Conservation (phyloP, 257 asterid genomes). For the Solanum microdontum region DNA sequence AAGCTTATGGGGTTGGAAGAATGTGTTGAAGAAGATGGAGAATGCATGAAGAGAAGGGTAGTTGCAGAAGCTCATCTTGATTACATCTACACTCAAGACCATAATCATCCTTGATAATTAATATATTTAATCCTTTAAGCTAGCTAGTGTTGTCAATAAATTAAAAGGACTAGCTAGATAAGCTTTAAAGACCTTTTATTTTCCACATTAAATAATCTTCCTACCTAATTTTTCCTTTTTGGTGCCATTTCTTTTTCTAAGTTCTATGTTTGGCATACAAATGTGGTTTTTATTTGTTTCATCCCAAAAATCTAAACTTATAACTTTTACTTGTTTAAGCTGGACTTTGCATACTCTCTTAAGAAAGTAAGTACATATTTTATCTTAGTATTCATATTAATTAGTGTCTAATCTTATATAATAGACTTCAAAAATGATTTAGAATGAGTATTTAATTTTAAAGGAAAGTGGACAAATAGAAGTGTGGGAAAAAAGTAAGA, state of each 20-base stretch:
- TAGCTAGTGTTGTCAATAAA: not conserved
- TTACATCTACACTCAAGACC: conserved; percentile 69
- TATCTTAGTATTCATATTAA: not conserved
- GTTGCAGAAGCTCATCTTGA: conserved; percentile 62
- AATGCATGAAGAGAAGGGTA: conserved; percentile 52
- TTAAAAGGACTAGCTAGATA: not conserved
- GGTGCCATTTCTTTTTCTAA: not conserved
- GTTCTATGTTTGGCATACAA: not conserved
- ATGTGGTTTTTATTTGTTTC: not conserved
- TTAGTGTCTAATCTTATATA: not conserved
- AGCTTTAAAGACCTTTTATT: not conserved
- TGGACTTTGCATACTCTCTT: not conserved
- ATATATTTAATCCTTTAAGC: not conserved
- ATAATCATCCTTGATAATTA: conserved; percentile 22
- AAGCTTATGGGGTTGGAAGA: conserved; percentile 20
- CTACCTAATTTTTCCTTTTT: not conserved
- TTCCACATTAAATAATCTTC: not conserved
- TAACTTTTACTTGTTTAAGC: not conserved
- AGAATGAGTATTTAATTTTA: not conserved
- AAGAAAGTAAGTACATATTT: not conserved
- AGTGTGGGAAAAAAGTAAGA: not conserved
- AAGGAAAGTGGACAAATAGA: not conserved
- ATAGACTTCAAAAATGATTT: not conserved
- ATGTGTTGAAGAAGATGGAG: conserved; percentile 27
- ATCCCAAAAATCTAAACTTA: not conserved